These are phyloP conservation scores for Phyllachora maydis DNA, from an alignment of 2,329 filamentous ascomycete species.

Conservation along the genomic window DNA sequence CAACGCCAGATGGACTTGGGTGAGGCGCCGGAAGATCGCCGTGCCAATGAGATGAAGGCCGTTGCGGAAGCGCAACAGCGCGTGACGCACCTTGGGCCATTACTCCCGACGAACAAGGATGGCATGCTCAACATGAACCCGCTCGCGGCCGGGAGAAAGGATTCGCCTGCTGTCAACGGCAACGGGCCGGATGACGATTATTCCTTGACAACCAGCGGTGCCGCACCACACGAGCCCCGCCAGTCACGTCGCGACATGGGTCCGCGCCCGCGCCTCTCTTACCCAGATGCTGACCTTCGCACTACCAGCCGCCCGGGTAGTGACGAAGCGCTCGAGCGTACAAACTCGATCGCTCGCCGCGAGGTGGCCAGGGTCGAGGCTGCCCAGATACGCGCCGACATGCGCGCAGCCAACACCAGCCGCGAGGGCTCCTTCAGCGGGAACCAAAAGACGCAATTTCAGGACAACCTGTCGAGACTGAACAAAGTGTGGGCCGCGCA, in stretches of 20 bases:
- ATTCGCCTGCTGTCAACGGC: conserved; percentile 3
- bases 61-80: conserved; percentile 23
- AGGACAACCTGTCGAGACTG: conserved; percentile 28
- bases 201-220: not conserved
- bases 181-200: conserved; percentile 3
- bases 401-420: conserved; percentile 16
- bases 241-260: conserved; percentile 5
- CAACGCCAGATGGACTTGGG: conserved; percentile 34
- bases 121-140: conserved; percentile 1
- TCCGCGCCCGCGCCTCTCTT: conserved; percentile 11
- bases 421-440: conserved; percentile 7
- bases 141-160: conserved; percentile 4
- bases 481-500: conserved; percentile 35
- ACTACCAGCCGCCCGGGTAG: conserved; percentile 12
- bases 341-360: conserved; percentile 25
- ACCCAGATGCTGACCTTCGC: conserved; percentile 14
- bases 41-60: conserved; percentile 27
- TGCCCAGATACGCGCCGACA: conserved; percentile 26
- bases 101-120: conserved; percentile 5
- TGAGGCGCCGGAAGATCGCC: conserved; percentile 24
- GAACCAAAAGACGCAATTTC: conserved; percentile 13
- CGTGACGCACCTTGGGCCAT: conserved; percentile 4
- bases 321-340: conserved; percentile 19
- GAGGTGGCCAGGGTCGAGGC: conserved; percentile 30
- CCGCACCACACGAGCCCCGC: conserved; percentile 1